Conservation (phyloP, 2,329 filamentous ascomycete genomes). For the Xylariaceae sp. region DNA sequence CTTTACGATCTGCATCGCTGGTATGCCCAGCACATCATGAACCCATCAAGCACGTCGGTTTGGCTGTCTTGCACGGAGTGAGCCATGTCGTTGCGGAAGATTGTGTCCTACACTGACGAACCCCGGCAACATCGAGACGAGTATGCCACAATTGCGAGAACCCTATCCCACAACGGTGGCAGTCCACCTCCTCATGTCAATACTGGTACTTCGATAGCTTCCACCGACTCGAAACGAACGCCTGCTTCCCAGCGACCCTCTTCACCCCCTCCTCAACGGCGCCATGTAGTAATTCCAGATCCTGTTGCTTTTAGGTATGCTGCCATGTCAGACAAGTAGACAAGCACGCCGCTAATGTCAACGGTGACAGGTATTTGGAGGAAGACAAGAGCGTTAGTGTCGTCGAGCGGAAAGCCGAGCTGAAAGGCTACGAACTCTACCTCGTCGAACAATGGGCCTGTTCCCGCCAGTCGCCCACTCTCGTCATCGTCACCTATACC, state of each 20-base stretch:
- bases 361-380: conserved; percentile 71
- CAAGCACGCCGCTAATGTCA: conserved; percentile 5
- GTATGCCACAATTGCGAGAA: conserved; percentile 45
- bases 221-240: conserved; percentile 26
- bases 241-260: conserved; percentile 28
- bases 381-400: conserved; percentile 80
- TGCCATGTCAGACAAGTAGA: not conserved
- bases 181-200: conserved; percentile 24
- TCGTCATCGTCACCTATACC: conserved; percentile 91
- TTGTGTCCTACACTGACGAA: conserved; percentile 39
- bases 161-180: conserved; percentile 40
- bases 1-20: not conserved
- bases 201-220: conserved; percentile 35
- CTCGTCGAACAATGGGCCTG: conserved; percentile 98
- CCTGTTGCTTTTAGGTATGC: conserved; percentile 62
- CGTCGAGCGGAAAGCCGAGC: conserved; percentile 71
- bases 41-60: conserved; percentile 27
- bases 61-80: conserved; percentile 34
- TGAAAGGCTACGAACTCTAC: conserved; percentile 90
- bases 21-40: conserved; percentile 36
- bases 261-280: conserved; percentile 44
- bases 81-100: conserved; percentile 44
- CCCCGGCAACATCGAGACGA: conserved; percentile 47
- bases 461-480: conserved; percentile 86
- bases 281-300: conserved; percentile 63